A percentile compares a stretch with the other conserved stretches of the same genome.
phyloP scores from a whole-genome alignment of 2,329 filamentous ascomycete species.

The Huntiella bhutanensis region DNA sequence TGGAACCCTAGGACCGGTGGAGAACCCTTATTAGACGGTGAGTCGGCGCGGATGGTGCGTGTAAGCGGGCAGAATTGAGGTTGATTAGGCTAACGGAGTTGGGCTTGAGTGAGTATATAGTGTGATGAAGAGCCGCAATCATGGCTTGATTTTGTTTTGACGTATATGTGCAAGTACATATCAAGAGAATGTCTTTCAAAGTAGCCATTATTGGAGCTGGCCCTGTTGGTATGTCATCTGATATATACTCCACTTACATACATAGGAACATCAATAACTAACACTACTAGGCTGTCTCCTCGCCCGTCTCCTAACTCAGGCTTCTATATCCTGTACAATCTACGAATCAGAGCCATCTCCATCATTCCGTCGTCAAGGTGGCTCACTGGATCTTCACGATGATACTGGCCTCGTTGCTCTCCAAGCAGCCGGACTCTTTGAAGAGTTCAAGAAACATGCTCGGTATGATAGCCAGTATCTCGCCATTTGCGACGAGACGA shows the following conservation, averaged over 20 bases:
- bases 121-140: too few species aligned
- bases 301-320: conserved; percentile 30
- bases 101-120: too few species aligned
- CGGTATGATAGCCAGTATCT: conserved; percentile 33
- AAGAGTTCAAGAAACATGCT: conserved; percentile 29
- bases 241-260: conserved; percentile 14
- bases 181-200: neutral
- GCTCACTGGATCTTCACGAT: conserved; percentile 35
- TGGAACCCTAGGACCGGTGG: too few species aligned
- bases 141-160: too few species aligned
- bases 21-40: too few species aligned
- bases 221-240: conserved; percentile 14
- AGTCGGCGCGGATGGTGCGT: too few species aligned
- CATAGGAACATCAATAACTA: neutral
- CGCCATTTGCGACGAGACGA: conserved; percentile 22
- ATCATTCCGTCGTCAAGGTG: conserved; percentile 29
- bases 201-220: conserved; percentile 14
- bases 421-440: conserved; percentile 28
- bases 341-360: conserved; percentile 29
- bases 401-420: conserved; percentile 31
- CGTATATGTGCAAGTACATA: too few species aligned
- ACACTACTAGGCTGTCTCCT: conserved; percentile 24
- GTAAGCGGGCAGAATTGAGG: too few species aligned
- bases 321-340: conserved; percentile 26
- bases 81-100: too few species aligned